Evolutionary conservation across 2,329 filamentous ascomycete species (phyloP).

Genomic region (Cordyceps militaris): DNA sequence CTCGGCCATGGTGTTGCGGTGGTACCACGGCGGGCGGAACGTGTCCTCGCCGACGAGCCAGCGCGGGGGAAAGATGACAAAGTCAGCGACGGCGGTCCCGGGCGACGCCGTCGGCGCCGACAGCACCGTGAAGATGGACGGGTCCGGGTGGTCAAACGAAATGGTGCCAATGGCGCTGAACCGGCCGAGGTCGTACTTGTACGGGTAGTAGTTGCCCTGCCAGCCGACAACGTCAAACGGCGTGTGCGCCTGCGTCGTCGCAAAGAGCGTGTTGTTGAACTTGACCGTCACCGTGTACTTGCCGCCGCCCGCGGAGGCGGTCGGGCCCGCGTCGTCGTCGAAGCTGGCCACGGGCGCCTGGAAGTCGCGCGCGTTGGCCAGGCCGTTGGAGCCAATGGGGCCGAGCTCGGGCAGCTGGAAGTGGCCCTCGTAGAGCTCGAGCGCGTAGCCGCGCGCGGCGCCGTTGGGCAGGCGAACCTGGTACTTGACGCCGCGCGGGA

Average conservation of each 20-base stretch:
- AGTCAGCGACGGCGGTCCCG: slow-evolving; percentile 61
- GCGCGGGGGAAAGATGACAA: slow-evolving; percentile 65
- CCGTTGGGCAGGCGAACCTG: slow-evolving; percentile 54
- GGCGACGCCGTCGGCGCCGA: slow-evolving; percentile 54
- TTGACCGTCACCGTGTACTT: slow-evolving; percentile 51
- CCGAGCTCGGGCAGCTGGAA: slow-evolving; percentile 61
- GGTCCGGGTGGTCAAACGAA: slow-evolving; percentile 71
- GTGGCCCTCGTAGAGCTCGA: slow-evolving; percentile 63
- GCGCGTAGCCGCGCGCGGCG: slow-evolving; percentile 59
- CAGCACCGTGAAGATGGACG: slow-evolving; percentile 68
- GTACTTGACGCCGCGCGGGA: slow-evolving; percentile 63
- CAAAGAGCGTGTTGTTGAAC: slow-evolving; percentile 61
- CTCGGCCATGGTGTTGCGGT: slow-evolving; percentile 61
- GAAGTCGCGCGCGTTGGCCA: slow-evolving; percentile 66
- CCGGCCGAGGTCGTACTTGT: slow-evolving; percentile 73
- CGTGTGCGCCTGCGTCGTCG: slow-evolving; percentile 58
- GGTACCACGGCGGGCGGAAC: slow-evolving; percentile 67
- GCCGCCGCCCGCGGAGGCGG: slow-evolving; percentile 30
- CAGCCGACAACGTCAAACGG: slow-evolving; percentile 75
- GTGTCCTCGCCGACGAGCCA: slow-evolving; percentile 65
- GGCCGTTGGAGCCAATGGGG: slow-evolving; percentile 60
- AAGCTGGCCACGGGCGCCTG: slow-evolving; percentile 60
- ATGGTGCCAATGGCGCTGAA: slow-evolving; percentile 70
- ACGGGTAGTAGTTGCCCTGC: slow-evolving; percentile 75
- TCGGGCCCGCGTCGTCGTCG: slow-evolving; percentile 44